Base-by-base conservation (phyloP, 2,329 filamentous ascomycete genomes). In the Seiridium unicorne region DNA sequence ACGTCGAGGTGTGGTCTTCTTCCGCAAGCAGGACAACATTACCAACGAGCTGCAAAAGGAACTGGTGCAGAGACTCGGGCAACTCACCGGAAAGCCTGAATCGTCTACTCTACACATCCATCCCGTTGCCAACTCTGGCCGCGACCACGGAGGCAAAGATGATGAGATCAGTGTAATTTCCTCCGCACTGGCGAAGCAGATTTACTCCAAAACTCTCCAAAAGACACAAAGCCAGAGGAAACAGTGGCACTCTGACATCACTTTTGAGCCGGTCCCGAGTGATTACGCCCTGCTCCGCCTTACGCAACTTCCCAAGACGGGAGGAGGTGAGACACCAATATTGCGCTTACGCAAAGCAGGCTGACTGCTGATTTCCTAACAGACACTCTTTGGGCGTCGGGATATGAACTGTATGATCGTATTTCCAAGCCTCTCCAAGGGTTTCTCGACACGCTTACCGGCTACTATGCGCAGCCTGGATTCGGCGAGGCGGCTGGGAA, bases 1-100 rank as follows among this genome's bases (percentile, higher is more conserved):
- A 1, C 82, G 85, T 61, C 83, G 88, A 0, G 87, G 88, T 8
- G 88, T 91, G 3, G 87, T 90, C 42, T 89, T 90, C 75, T 89
- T 91, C 74, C 83, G 87, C 32, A 80, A 83, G 36, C 88, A 91
- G 64, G 78, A 88, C 67, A 76, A 78, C 38, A 73, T 90, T 44
- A 81, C 80, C 64, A 82, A 88, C 68, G 84, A 86, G 1, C 78
- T 88, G 3, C 87, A 89, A 66, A 91, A 91, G 73, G 76, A 86
- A 58, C 78, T 91, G 0, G 84, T 86, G 26, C 80, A 87, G 51
- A 78, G 81, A 0, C 79, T 89, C 1, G 86, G 86, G 7, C 74
- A 86, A 68, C 77, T 87, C 0, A 78, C 82, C 0, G 84, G 84
- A 59, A 85, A 85, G 61, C 85, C 85, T 0, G 66, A 72, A 0